Conservation (phyloP, 164 flowering plant species). For the Sextonia rubra region DNA sequence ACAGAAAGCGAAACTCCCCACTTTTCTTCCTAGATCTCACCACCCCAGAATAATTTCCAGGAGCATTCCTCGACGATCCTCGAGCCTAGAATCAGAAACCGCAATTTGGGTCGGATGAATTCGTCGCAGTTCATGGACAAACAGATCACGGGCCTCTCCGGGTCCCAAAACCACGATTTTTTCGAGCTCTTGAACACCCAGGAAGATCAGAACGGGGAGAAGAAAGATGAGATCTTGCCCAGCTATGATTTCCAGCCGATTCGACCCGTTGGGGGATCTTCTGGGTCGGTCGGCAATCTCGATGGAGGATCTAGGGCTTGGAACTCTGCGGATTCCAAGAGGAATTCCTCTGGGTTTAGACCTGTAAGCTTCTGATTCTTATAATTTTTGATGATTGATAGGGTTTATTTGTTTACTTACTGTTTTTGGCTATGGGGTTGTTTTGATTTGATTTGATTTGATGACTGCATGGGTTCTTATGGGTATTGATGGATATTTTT, state of each 20-base stretch:
- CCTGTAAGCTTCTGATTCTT: not conserved
- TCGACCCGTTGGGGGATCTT: slow-evolving; percentile 28
- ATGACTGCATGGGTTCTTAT: too few species aligned
- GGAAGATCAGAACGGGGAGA: slow-evolving; percentile 23
- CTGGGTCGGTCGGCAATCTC: slow-evolving; percentile 20
- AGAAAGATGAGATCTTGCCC: slow-evolving; percentile 65
- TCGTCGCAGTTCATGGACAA: slow-evolving; percentile 82
- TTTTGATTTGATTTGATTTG: too few species aligned
- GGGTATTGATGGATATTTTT: too few species aligned
- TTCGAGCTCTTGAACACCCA: slow-evolving; percentile 47
- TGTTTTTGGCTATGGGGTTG: too few species aligned
- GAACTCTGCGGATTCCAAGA: slow-evolving; percentile 48
- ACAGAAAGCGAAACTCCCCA: not conserved
- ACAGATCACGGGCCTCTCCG: slow-evolving; percentile 83
- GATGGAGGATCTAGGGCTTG: slow-evolving; percentile 48
- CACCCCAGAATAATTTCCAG: not conserved
- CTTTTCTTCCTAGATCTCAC: not conserved
- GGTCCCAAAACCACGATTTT: slow-evolving; percentile 42
- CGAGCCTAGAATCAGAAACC: not conserved
- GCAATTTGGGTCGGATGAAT: slow-evolving; percentile 38
- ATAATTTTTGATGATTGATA: too few species aligned
- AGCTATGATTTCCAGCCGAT: slow-evolving; percentile 87
- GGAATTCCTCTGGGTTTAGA: slow-evolving; percentile 23
- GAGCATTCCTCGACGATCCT: not conserved
- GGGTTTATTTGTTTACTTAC: too few species aligned